phyloP scores from a whole-genome alignment of 164 flowering plant species.

The Chloranthus sessilifolius region DNA sequence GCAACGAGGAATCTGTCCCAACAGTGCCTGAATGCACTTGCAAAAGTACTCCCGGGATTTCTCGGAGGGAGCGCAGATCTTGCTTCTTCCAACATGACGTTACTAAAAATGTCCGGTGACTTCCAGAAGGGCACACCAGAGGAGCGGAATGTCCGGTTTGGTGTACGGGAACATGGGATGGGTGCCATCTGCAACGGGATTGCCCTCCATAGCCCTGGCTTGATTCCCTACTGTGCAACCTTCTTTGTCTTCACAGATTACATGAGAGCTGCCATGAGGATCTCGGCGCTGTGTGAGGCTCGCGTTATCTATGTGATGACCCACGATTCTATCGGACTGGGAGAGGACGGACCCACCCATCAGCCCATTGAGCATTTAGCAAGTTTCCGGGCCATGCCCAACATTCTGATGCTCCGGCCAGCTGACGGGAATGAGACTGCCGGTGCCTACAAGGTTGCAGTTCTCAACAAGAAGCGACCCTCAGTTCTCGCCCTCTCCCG shows the following conservation, averaged over 20 bases:
- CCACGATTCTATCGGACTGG: constrained; percentile 96
- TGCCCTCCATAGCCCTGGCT: constrained; percentile 82
- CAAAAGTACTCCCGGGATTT: constrained; percentile 77
- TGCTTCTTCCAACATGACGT: constrained; percentile 97
- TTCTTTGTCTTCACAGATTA: constrained; percentile 98
- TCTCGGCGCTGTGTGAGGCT: constrained; percentile 79
- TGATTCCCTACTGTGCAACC: constrained; percentile 94
- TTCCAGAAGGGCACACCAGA: constrained; percentile 94
- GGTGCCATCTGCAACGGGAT: constrained; percentile 97
- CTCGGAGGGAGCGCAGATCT: constrained; percentile 99
- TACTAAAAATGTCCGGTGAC: constrained; percentile 83
- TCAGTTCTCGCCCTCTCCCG: constrained; percentile 91
- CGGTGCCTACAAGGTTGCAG: constrained; percentile 89
- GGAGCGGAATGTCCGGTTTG: constrained; percentile 84
- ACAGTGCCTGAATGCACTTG: constrained; percentile 76
- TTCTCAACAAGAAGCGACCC: constrained; percentile 73
- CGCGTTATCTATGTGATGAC: constrained; percentile 97
- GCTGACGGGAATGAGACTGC: constrained; percentile 99
- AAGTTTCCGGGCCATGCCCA: constrained; percentile 99
- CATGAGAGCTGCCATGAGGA: constrained; percentile 95
- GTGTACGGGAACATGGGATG: constrained; percentile 96
- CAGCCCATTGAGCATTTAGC: constrained; percentile 98
- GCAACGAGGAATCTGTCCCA: constrained; percentile 95
- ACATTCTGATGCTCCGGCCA: constrained; percentile 91
- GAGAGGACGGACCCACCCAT: constrained; percentile 99